These are phyloP conservation scores for Oryza meridionalis DNA, from an alignment of 176 grass and related monocot species.

Conservation along the genomic window DNA sequence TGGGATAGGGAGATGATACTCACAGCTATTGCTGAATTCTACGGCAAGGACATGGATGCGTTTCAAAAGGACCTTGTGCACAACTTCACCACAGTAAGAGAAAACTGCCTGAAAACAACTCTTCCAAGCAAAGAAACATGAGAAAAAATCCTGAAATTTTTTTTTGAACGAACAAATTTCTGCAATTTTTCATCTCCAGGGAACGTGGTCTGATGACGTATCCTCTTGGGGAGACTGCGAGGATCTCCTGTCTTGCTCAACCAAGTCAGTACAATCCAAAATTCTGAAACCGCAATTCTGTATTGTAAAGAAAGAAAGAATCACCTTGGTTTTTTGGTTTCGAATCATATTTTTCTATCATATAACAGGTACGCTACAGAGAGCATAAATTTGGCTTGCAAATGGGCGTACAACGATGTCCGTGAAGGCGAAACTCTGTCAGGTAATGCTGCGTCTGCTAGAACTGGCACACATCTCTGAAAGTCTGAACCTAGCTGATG, in stretches of 20 bases:
- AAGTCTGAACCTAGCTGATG: background rate
- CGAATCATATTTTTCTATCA: background rate
- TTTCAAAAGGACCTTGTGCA: constrained; percentile 68
- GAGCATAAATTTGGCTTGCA: constrained; percentile 86
- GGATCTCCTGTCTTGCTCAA: constrained; percentile 69
- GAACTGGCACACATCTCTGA: background rate
- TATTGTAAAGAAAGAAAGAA: background rate
- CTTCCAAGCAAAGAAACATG: constrained; percentile 2
- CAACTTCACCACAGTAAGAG: constrained; percentile 68
- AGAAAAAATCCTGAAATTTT: background rate
- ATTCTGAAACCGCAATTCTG: background rate
- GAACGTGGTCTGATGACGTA: constrained; percentile 57
- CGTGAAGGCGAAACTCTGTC: constrained; percentile 58
- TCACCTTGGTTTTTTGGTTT: background rate
- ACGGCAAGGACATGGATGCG: constrained; percentile 58
- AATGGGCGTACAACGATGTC: constrained; percentile 65
- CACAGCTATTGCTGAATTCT: constrained; percentile 63
- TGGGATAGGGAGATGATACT: constrained; percentile 94
- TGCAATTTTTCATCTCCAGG: constrained; percentile 37
- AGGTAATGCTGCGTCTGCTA: constrained; percentile 36
- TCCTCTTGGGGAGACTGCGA: constrained; percentile 72
- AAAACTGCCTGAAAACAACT: background rate
- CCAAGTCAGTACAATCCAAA: constrained; percentile 45
- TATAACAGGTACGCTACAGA: constrained; percentile 71
- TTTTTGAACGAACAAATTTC: background rate